Conservation (phyloP, 1,284 basidiomycete genomes). For the Sanghuangporus sanghuang region DNA sequence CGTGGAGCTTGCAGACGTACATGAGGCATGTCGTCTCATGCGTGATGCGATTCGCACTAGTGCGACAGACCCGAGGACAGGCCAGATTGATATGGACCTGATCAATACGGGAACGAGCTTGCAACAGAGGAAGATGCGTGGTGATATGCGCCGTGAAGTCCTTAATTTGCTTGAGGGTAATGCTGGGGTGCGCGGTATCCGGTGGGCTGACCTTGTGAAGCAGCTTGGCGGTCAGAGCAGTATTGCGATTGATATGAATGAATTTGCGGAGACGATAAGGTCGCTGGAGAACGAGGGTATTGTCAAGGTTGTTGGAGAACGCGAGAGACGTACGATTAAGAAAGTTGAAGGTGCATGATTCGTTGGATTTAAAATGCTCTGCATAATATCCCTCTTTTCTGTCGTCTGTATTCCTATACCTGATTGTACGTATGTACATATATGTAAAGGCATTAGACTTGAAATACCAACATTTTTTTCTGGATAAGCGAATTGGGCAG, state of each 20-base stretch:
- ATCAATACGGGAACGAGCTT: constrained; percentile 91
- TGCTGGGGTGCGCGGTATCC: constrained; percentile 58
- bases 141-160: constrained; percentile 81
- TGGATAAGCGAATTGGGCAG: too few relatives aligned
- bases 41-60: constrained; percentile 91
- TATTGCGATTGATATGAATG: constrained; percentile 67
- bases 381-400: background rate
- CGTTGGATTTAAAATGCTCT: background rate
- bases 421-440: background rate
- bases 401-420: background rate
- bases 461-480: background rate
- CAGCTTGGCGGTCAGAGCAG: constrained; percentile 75
- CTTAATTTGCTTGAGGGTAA: constrained; percentile 60
- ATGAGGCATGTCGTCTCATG: constrained; percentile 90
- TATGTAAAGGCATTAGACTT: background rate
- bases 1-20: constrained; percentile 85
- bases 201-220: constrained; percentile 76
- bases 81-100: constrained; percentile 94
- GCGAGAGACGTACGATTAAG: constrained; percentile 79
- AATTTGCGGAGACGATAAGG: constrained; percentile 81
- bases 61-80: constrained; percentile 92
- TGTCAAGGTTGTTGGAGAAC: constrained; percentile 80
- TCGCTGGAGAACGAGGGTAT: constrained; percentile 78
- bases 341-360: constrained; percentile 32
- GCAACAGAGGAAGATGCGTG: constrained; percentile 76